phyloP scores from a whole-genome alignment of 176 grass and related monocot species.

The Neostapfia colusana region DNA sequence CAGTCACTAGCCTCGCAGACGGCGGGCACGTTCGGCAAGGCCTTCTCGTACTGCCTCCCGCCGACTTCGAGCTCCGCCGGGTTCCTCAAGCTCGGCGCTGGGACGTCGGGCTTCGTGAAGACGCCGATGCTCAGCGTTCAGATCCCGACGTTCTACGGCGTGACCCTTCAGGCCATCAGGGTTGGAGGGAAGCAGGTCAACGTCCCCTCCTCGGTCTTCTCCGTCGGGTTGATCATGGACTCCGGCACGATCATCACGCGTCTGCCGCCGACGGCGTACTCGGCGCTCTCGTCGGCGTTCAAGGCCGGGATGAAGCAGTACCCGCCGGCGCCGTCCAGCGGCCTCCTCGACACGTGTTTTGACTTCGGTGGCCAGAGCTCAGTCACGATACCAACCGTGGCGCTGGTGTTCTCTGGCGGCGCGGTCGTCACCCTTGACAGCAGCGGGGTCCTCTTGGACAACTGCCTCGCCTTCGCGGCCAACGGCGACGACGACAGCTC shows the following conservation, averaged over 20 bases:
- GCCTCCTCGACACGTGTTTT: slow-evolving; percentile 60
- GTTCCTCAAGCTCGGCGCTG: slow-evolving; percentile 58
- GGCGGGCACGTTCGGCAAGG: slow-evolving; percentile 31
- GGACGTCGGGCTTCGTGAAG: slow-evolving; percentile 26
- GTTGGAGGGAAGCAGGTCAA: slow-evolving; percentile 46
- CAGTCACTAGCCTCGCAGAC: slow-evolving; percentile 72
- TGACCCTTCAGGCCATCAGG: slow-evolving; percentile 38
- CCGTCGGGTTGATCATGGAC: slow-evolving; percentile 55
- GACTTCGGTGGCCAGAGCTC: slow-evolving; percentile 37
- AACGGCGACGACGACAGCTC: slow-evolving; percentile 38
- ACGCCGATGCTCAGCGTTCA: slow-evolving; percentile 37
- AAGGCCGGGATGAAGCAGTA: slow-evolving; percentile 52
- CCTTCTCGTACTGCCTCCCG: slow-evolving; percentile 81
- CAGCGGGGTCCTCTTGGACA: slow-evolving; percentile 51
- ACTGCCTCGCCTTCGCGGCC: slow-evolving; percentile 71
- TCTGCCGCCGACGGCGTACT: slow-evolving; percentile 61
- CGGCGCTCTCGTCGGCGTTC: slow-evolving; percentile 57
- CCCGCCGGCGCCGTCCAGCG: background rate
- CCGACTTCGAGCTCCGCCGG: slow-evolving; percentile 36
- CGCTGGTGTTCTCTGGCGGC: slow-evolving; percentile 43
- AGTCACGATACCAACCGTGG: slow-evolving; percentile 42
- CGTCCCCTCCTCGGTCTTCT: slow-evolving; percentile 43
- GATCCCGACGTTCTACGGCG: slow-evolving; percentile 66
- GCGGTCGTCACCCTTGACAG: slow-evolving; percentile 35
- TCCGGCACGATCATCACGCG: slow-evolving; percentile 77